A percentile compares a stretch with the other conserved stretches of the same genome.
phyloP scores from a whole-genome alignment of 1,284 basidiomycete genomes.

The Cutaneotrichosporon sp. region DNA sequence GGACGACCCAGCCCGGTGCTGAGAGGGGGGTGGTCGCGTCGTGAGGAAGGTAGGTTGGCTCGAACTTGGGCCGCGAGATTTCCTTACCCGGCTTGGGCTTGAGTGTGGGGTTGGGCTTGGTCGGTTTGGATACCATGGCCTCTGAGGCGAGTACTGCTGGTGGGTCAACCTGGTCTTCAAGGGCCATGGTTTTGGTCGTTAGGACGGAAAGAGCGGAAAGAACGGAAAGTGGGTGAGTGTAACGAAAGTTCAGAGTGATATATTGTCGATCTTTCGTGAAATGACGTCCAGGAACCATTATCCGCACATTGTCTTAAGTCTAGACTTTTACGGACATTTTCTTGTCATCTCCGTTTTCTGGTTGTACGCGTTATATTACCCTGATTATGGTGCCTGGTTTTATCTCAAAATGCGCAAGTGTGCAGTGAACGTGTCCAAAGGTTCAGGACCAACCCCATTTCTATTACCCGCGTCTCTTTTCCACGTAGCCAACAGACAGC shows the following conservation, averaged over 20 bases:
- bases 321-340: not conserved
- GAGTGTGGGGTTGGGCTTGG: constrained; percentile 6
- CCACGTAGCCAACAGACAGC: too few species aligned
- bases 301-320: too few species aligned
- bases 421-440: not conserved
- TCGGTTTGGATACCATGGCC: not conserved
- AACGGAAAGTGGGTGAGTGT: too few species aligned
- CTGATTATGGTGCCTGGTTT: not conserved
- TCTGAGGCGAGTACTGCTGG: not conserved
- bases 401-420: not conserved
- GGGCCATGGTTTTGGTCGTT: not conserved
- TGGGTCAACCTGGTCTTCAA: not conserved
- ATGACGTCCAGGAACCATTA: not conserved
- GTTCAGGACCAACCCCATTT: not conserved
- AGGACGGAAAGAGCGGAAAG: too few species aligned
- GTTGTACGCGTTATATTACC: not conserved
- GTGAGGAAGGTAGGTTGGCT: constrained; percentile 20
- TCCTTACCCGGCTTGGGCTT: constrained; percentile 3
- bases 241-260: too few species aligned
- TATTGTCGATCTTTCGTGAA: not conserved
- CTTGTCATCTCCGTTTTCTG: not conserved
- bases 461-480: not conserved
- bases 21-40: constrained; percentile 13
- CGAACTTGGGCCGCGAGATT: constrained; percentile 26
- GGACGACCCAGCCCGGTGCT: constrained; percentile 26